A percentile compares a stretch with the other conserved stretches of the same genome.
Evolutionary conservation across 2,329 filamentous ascomycete species (phyloP).

Genomic region (Dryadomyces quercus-mongolicae): DNA sequence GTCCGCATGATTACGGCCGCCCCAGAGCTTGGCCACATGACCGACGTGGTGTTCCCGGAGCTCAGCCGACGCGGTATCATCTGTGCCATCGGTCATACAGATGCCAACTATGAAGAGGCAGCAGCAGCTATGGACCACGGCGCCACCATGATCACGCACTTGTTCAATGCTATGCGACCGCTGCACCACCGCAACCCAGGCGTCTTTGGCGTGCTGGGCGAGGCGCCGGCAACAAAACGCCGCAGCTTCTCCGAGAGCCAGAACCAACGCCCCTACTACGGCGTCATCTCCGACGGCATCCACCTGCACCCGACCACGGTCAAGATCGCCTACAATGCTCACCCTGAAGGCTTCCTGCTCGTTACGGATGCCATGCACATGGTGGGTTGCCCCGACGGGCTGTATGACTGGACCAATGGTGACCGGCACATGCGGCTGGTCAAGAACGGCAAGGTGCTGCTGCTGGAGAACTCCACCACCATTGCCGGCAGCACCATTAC

Average conservation of each 20-base stretch:
- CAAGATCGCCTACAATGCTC: constrained; percentile 79
- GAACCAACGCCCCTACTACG: constrained; percentile 58
- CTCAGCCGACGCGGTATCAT: constrained; percentile 55
- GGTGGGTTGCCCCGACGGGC: constrained; percentile 70
- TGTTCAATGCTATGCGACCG: constrained; percentile 90
- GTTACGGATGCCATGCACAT: constrained; percentile 91
- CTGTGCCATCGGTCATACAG: constrained; percentile 75
- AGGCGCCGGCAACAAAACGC: constrained; percentile 18
- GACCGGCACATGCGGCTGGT: constrained; percentile 44
- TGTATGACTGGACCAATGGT: constrained; percentile 76
- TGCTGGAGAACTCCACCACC: constrained; percentile 64
- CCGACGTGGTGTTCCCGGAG: constrained; percentile 48
- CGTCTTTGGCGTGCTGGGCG: constrained; percentile 74
- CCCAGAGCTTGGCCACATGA: constrained; percentile 66
- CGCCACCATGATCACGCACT: constrained; percentile 80
- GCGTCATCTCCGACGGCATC: constrained; percentile 82
- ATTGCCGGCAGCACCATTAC: constrained; percentile 67
- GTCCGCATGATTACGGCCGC: constrained; percentile 80
- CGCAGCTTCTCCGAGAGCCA: not conserved
- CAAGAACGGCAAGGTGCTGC: constrained; percentile 60
- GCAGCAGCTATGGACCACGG: constrained; percentile 59
- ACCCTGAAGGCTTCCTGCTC: constrained; percentile 73
- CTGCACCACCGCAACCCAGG: constrained; percentile 86
- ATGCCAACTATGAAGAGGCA: constrained; percentile 76
- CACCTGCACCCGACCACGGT: constrained; percentile 81